Percentiles rank a stretch among this genome's conserved stretches.
phyloP scores from a whole-genome alignment of 2,329 filamentous ascomycete genomes.

The Trichoderma breve region DNA sequence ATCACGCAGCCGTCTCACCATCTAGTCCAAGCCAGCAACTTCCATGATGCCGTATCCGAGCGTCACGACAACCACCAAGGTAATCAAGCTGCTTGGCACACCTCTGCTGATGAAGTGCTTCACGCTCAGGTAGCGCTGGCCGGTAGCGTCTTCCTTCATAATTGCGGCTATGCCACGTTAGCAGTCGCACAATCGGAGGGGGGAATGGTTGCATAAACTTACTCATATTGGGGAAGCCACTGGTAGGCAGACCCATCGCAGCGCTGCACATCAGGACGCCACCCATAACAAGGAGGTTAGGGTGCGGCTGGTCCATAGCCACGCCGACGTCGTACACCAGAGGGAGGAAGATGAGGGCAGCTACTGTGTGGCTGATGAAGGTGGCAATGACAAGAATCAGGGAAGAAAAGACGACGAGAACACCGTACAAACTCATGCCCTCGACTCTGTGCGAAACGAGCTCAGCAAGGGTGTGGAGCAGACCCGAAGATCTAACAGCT shows the following conservation, averaged over 20 bases:
- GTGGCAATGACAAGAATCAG: conserved; percentile 92
- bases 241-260: conserved; percentile 93
- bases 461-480: conserved; percentile 82
- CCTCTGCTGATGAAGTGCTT: conserved; percentile 95
- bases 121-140: conserved; percentile 86
- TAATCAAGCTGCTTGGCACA: conserved; percentile 79
- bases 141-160: conserved; percentile 97
- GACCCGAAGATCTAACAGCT: conserved; percentile 87
- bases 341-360: conserved; percentile 89
- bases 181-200: neutral
- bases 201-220: conserved; percentile 45
- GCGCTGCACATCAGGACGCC: conserved; percentile 94
- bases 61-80: conserved; percentile 78
- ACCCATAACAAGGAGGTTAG: conserved; percentile 93
- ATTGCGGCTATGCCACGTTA: conserved; percentile 69
- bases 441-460: conserved; percentile 72
- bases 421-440: conserved; percentile 77
- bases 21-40: conserved; percentile 59
- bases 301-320: conserved; percentile 83
- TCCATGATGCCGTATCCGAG: conserved; percentile 90
- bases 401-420: conserved; percentile 79
- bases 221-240: conserved; percentile 99
- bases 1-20: neutral
- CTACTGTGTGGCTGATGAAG: conserved; percentile 97
- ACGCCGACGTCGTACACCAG: conserved; percentile 83